Conservation (phyloP, 768 basidiomycete genomes). For the Termitomyces bulborhizus region DNA sequence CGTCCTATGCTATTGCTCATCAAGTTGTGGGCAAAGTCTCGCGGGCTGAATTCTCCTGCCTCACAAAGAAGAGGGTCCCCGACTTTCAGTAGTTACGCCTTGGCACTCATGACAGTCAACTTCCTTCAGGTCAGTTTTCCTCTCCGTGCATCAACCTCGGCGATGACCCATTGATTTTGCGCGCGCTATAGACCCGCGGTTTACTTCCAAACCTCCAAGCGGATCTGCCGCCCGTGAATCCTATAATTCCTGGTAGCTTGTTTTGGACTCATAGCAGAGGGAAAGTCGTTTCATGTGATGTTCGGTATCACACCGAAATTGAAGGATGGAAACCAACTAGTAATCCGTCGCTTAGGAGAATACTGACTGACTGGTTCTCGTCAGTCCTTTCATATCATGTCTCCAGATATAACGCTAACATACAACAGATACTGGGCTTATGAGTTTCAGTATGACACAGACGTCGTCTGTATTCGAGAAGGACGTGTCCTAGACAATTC, state of each 20-base stretch:
- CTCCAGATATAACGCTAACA: not conserved
- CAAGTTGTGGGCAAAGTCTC: constrained; percentile 56
- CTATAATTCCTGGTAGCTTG: constrained; percentile 8
- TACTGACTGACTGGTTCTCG: constrained; percentile 37
- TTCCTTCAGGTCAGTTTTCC: constrained; percentile 43
- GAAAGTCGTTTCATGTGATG: constrained; percentile 21
- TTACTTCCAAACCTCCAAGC: constrained; percentile 50
- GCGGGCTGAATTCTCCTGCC: constrained; percentile 43
- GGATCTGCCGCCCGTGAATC: constrained; percentile 16
- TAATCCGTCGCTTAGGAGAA: constrained; percentile 10
- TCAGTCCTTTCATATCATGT: constrained; percentile 17
- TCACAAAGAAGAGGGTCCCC: constrained; percentile 10
- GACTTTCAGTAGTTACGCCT: constrained; percentile 58
- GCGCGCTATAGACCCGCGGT: constrained; percentile 27
- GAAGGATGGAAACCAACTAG: constrained; percentile 9
- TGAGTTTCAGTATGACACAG: constrained; percentile 25
- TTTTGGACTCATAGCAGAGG: constrained; percentile 27
- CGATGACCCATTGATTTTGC: not conserved
- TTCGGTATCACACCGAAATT: constrained; percentile 16
- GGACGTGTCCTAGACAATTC: not conserved
- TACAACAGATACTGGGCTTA: constrained; percentile 39
- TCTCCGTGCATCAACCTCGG: not conserved
- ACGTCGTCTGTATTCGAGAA: constrained; percentile 4
- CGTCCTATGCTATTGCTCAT: constrained; percentile 38
- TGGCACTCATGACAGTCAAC: constrained; percentile 54